Base-by-base conservation (phyloP, 1,139 yeast species). In the Kurtzmaniella quercitrusa region DNA sequence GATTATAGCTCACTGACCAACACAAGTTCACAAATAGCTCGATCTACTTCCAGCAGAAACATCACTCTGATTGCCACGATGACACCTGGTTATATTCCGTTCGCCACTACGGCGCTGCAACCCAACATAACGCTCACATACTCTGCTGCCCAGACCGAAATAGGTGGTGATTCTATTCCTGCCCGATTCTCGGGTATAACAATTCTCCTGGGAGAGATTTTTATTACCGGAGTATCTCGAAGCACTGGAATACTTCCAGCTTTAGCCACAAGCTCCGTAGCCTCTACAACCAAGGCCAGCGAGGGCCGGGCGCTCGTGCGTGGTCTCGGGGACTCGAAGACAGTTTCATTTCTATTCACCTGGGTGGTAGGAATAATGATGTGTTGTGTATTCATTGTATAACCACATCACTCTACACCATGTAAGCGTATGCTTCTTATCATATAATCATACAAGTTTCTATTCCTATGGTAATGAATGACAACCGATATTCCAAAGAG, bases 11-110 rank as follows among this genome's bases (percentile, higher is more conserved):
- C 30, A 3, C 11, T 8, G 21, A 30, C 40, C 14, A 36, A 9
- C 3, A 21, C 34, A 17, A 33, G 38, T 12, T 17, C 15, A 6
- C 9, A 3, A 3, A 15, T 20, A 4, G 8, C 21, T 32, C 21
- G 19, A 11, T 17, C 33, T 9, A n/a, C 40, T 20, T 15, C 35
- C 9, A 20, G 38, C 2, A 16, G 6, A 19, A 39, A 19, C 14
- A 14, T 17, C 3, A 20, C 39, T 2, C 55, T 70, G 4, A 55
- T 65, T 11, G 65, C 50, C 6, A 51, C 47, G 38, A 70, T 71
- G n/a, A 34, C 40, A 16, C 56, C 67, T 1, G 67, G 66, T 1
- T 20, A 41, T 15, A 71, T 71, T 23, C 76, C 76, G 3, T 68
- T 68, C 51, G 77, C 75, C 1, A 60, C 68, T 1, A n/a, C 15